phyloP scores from a whole-genome alignment of 177 flowering plant species.

The Vitis hybrid region DNA sequence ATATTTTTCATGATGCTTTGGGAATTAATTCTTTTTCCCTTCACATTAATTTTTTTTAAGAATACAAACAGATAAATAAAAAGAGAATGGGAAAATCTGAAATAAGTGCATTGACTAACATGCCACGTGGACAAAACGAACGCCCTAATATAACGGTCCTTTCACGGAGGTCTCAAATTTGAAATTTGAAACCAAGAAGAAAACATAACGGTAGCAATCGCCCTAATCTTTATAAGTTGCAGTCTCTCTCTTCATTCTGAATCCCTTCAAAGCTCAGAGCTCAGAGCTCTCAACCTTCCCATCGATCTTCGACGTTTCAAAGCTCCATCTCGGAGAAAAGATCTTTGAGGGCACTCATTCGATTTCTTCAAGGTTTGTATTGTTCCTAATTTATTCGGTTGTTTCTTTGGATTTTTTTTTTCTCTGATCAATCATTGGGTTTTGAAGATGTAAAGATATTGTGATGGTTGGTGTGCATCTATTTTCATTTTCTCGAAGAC shows the following conservation, averaged over 20 bases:
- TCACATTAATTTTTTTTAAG: too few relatives aligned
- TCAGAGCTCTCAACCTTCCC: not conserved
- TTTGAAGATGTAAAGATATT: too few relatives aligned
- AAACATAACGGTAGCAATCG: constrained; percentile 7
- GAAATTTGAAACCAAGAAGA: constrained; percentile 11
- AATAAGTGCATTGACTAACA: too few relatives aligned
- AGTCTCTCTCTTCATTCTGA: not conserved
- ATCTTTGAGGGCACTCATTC: not conserved
- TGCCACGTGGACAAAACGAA: too few relatives aligned
- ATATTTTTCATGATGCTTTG: too few relatives aligned
- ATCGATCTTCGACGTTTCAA: not conserved
- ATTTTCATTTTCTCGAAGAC: not conserved
- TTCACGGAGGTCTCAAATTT: not conserved
- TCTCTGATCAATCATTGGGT: too few relatives aligned
- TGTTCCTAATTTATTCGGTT: not conserved
- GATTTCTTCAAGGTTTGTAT: constrained; percentile 1
- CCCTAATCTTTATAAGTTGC: constrained; percentile 5
- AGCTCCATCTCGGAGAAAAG: constrained; percentile 1
- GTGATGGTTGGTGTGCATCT: too few relatives aligned
- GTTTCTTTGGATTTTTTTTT: not conserved
- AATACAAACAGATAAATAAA: too few relatives aligned
- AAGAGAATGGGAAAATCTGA: too few relatives aligned
- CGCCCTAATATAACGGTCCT: not conserved
- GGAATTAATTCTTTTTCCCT: too few relatives aligned
- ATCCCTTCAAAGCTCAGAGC: not conserved